phyloP scores from a whole-genome alignment of 768 basidiomycete genomes.

The Tulasnella sp. region DNA sequence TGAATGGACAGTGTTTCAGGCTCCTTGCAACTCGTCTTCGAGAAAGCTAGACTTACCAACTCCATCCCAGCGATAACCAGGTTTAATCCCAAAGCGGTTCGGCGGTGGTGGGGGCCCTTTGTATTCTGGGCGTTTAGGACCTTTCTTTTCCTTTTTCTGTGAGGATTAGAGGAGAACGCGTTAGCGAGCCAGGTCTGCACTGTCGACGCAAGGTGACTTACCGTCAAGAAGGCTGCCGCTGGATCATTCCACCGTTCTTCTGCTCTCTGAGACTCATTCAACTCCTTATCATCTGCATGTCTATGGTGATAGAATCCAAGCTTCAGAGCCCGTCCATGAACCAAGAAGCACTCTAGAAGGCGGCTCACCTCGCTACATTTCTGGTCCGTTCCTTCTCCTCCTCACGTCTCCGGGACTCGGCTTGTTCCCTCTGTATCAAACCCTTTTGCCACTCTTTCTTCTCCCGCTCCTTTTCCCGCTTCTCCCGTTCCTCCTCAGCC shows the following conservation, averaged over 20 bases:
- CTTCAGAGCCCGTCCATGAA: neutral
- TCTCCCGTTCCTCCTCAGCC: conserved; percentile 39
- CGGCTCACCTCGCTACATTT: conserved; percentile 61
- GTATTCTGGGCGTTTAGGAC: conserved; percentile 79
- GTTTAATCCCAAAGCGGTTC: conserved; percentile 92
- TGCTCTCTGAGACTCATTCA: conserved; percentile 81
- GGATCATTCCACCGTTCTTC: conserved; percentile 95
- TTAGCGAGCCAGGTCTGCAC: neutral
- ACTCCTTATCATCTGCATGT: conserved; percentile 72
- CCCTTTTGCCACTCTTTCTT: conserved; percentile 99
- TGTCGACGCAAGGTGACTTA: conserved; percentile 41
- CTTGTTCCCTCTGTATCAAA: conserved; percentile 78
- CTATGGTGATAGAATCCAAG: conserved; percentile 32
- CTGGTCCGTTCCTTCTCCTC: conserved; percentile 62
- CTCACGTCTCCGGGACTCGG: conserved; percentile 60
- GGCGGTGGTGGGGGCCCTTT: conserved; percentile 86
- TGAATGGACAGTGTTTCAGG: neutral
- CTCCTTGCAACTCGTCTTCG: neutral
- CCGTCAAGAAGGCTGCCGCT: conserved; percentile 90
- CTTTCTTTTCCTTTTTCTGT: conserved; percentile 72
- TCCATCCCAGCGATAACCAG: conserved; percentile 97
- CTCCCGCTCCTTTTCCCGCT: conserved; percentile 78
- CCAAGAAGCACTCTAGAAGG: neutral
- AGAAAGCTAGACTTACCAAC: conserved; percentile 58
- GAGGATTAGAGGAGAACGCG: neutral